phyloP scores from a whole-genome alignment of 805 yeast species.

The Cyberlindnera maclurae region DNA sequence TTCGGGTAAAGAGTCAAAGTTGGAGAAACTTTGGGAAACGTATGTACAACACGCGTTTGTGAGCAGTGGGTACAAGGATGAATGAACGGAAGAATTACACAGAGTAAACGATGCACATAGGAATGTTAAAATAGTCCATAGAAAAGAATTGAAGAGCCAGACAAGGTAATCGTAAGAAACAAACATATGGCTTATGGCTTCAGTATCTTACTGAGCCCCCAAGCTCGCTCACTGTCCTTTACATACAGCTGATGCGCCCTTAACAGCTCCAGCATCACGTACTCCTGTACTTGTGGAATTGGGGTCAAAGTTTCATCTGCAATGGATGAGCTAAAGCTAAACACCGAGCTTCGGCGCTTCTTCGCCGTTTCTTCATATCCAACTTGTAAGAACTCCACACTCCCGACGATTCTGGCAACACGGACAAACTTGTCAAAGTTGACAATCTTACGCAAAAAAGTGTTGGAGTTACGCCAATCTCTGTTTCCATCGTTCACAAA shows the following conservation, averaged over 20 bases:
- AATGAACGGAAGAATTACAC: not conserved
- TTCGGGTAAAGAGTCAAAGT: conserved; percentile 9
- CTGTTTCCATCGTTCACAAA: conserved; percentile 80
- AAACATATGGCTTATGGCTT: conserved; percentile 4
- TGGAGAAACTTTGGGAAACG: conserved; percentile 45
- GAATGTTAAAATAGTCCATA: not conserved
- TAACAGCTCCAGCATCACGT: conserved; percentile 64
- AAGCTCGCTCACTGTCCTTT: conserved; percentile 59
- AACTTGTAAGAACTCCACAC: conserved; percentile 61
- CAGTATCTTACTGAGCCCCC: conserved; percentile 54
- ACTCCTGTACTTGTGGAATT: conserved; percentile 35
- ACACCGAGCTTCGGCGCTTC: conserved; percentile 21
- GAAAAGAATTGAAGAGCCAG: no score
- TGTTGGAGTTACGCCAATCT: conserved; percentile 53
- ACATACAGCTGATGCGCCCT: conserved; percentile 54
- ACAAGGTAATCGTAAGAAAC: no score
- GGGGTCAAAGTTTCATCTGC: conserved; percentile 26
- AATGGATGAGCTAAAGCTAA: conserved; percentile 18
- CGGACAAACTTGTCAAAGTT: conserved; percentile 70
- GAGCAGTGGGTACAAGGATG: conserved; percentile 17
- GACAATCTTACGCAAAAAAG: conserved; percentile 42
- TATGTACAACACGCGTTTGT: conserved; percentile 57
- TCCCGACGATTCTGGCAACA: conserved; percentile 58
- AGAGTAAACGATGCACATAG: not conserved
- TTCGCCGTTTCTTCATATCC: conserved; percentile 34